Evolutionary conservation across 306 rosid genomes (phyloP).

Genomic region (cucumber (Cucumis sativus)): Cucumber_9930_V3 NC_026661.2:21626001-21626500

Average conservation of each 20-base stretch:
- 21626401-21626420: conserved; percentile 90
- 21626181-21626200: background rate
- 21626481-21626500: conserved; percentile 87
- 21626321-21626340: background rate
- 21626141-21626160: conserved; percentile 29
- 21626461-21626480: conserved; percentile 62
- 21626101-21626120: conserved; percentile 47
- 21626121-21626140: conserved; percentile 69
- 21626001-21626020: conserved; percentile 5
- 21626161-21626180: background rate
- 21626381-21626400: conserved; percentile 84
- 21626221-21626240: background rate
- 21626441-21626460: conserved; percentile 50
- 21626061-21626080: conserved; percentile 60
- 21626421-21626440: conserved; percentile 81
- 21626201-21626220: background rate
- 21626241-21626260: background rate
- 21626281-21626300: background rate
- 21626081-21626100: conserved; percentile 65
- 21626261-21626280: background rate
- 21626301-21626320: background rate
- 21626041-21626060: conserved; percentile 72
- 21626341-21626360: background rate
- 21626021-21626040: conserved; percentile 83
- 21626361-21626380: conserved; percentile 42